Conservation (phyloP, 495 filamentous ascomycete genomes). For the Talaromyces borbonicus region DNA sequence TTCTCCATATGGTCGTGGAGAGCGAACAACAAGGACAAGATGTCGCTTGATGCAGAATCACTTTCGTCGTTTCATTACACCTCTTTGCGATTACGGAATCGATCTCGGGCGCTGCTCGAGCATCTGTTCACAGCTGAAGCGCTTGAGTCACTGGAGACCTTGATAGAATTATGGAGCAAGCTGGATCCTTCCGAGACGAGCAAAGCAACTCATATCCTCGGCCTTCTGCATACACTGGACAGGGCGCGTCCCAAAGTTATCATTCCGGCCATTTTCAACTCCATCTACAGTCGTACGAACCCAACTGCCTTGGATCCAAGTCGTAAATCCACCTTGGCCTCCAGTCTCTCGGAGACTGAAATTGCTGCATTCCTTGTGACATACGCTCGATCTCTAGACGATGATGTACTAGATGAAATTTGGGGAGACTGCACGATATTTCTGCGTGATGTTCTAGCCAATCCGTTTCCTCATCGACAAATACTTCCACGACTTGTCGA, state of each 20-base stretch:
- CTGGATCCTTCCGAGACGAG: constrained; percentile 26
- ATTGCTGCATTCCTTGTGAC: constrained; percentile 80
- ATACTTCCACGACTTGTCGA: constrained; percentile 80
- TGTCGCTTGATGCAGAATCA: constrained; percentile 54
- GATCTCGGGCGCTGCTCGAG: constrained; percentile 78
- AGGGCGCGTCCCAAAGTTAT: constrained; percentile 86
- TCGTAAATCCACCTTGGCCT: constrained; percentile 78
- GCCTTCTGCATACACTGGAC: constrained; percentile 81
- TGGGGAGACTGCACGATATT: constrained; percentile 94
- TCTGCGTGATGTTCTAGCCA: constrained; percentile 77
- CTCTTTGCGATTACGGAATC: constrained; percentile 78
- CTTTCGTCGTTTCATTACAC: constrained; percentile 82
- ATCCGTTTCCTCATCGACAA: constrained; percentile 91
- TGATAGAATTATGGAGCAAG: constrained; percentile 70
- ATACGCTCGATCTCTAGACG: constrained; percentile 81
- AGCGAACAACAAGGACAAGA: constrained; percentile 45
- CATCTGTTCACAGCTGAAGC: constrained; percentile 89
- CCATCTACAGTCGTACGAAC: constrained; percentile 89
- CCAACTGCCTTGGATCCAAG: constrained; percentile 66
- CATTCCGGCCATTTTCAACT: constrained; percentile 94
- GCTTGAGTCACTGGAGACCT: constrained; percentile 87
- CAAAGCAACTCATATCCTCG: constrained; percentile 52
- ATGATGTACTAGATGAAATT: constrained; percentile 99
- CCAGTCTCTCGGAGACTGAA: constrained; percentile 69
- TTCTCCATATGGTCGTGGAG: constrained; percentile 96